Percentiles rank a stretch among this genome's conserved stretches.
These are phyloP conservation scores for Peronospora destructor DNA, from an alignment of 352 stramenopile species.

Conservation along the genomic window DNA sequence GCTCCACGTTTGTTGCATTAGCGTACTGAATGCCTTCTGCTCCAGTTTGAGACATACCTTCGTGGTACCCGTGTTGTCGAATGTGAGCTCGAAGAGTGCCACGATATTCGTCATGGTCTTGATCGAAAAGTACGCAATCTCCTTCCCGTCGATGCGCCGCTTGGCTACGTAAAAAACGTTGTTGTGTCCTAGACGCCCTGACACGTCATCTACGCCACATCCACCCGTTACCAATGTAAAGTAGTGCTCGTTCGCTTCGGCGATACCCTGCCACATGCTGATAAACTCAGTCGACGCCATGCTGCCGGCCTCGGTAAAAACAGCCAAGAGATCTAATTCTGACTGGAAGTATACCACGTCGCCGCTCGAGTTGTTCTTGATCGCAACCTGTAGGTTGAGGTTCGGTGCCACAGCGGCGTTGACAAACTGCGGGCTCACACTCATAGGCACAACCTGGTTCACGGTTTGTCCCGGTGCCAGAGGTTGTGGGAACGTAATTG, in stretches of 20 bases:
- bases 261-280: conserved; percentile 92
- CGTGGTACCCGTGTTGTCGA: conserved; percentile 86
- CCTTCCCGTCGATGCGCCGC: conserved; percentile 89
- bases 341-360: conserved; percentile 95
- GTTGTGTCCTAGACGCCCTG: conserved; percentile 76
- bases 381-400: conserved; percentile 90
- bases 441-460: conserved; percentile 67
- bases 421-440: conserved; percentile 72
- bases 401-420: conserved; percentile 69
- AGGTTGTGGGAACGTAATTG: conserved; percentile 74
- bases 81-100: conserved; percentile 92
- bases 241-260: conserved; percentile 92
- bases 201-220: conserved; percentile 78
- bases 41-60: conserved; percentile 95
- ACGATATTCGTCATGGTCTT: conserved; percentile 90
- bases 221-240: conserved; percentile 73
- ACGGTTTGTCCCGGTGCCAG: conserved; percentile 66
- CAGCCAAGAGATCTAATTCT: conserved; percentile 84
- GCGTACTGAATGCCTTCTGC: conserved; percentile 81
- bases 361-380: conserved; percentile 94
- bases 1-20: conserved; percentile 89
- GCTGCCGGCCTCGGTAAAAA: conserved; percentile 84
- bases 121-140: conserved; percentile 94
- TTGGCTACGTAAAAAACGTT: conserved; percentile 94
- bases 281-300: conserved; percentile 93